Evolutionary conservation across 805 yeast species (phyloP).

Genomic region (Grigorovia humatica): DNA sequence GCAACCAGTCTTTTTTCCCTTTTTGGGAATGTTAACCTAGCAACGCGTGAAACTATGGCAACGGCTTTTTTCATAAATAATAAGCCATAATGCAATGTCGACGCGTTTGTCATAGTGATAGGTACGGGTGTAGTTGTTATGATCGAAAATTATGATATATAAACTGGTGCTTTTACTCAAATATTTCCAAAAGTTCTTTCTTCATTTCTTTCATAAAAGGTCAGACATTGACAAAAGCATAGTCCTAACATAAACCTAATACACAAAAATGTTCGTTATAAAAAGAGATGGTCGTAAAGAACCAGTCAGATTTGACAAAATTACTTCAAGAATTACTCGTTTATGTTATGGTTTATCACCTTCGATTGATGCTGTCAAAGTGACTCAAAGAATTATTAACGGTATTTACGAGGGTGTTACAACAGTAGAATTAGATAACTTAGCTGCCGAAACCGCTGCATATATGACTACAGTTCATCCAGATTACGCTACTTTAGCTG

Average conservation of each 20-base stretch:
- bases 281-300: constrained; percentile 91
- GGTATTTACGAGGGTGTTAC: constrained; percentile 80
- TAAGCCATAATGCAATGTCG: background rate
- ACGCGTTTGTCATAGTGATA: background rate
- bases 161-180: background rate
- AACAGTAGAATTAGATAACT: constrained; percentile 65
- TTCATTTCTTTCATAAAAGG: background rate
- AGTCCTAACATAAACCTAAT: background rate
- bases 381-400: constrained; percentile 84
- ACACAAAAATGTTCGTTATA: constrained; percentile 53
- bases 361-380: constrained; percentile 83
- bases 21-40: background rate
- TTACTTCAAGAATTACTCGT: constrained; percentile 86
- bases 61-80: background rate
- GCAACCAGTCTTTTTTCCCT: background rate
- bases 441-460: constrained; percentile 93
- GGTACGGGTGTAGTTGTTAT: background rate
- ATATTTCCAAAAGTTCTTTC: background rate
- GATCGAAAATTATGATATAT: too few relatives aligned
- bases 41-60: background rate
- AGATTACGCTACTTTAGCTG: constrained; percentile 90
- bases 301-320: constrained; percentile 88
- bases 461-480: constrained; percentile 94
- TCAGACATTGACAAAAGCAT: background rate
- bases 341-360: constrained; percentile 80